Conservation (phyloP, 805 yeast species). For the Nakazawaea sp. region DNA sequence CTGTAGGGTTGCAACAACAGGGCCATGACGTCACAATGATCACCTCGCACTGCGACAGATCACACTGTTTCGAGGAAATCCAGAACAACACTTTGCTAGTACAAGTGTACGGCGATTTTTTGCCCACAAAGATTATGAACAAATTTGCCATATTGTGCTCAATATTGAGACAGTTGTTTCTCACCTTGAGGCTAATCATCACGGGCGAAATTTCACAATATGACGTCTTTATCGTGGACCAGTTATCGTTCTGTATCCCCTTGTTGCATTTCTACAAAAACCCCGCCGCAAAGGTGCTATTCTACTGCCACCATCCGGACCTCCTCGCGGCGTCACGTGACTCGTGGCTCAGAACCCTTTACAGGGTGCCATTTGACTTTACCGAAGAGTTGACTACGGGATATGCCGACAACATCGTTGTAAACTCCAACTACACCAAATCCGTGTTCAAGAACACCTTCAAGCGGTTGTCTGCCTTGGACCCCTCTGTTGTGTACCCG, state of each 20-base stretch:
- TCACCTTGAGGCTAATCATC: slow-evolving; percentile 40
- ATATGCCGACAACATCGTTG: slow-evolving; percentile 73
- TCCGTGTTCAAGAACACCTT: slow-evolving; percentile 64
- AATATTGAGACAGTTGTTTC: slow-evolving; percentile 69
- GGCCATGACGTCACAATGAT: slow-evolving; percentile 61
- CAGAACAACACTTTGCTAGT: slow-evolving; percentile 51
- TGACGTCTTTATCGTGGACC: slow-evolving; percentile 83
- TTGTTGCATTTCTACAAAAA: slow-evolving; percentile 41
- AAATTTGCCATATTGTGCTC: slow-evolving; percentile 78
- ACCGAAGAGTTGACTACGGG: slow-evolving; percentile 78
- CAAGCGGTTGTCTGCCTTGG: slow-evolving; percentile 23
- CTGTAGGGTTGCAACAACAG: slow-evolving; percentile 69
- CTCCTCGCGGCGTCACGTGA: slow-evolving; percentile 61
- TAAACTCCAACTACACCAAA: slow-evolving; percentile 82
- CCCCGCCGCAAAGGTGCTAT: slow-evolving; percentile 47
- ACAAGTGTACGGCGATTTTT: slow-evolving; percentile 71
- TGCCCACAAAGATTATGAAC: slow-evolving; percentile 67
- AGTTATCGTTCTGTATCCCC: slow-evolving; percentile 80
- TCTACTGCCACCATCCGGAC: slow-evolving; percentile 97
- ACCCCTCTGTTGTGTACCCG: slow-evolving; percentile 62
- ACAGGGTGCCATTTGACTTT: slow-evolving; percentile 78
- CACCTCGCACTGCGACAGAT: slow-evolving; percentile 85
- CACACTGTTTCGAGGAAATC: slow-evolving; percentile 90
- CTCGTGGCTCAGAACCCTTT: slow-evolving; percentile 48
- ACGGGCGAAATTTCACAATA: slow-evolving; percentile 40